Evolutionary conservation across 352 stramenopile species (phyloP), one percentile per base, ranked within the genome.

Genomic region (Globisporangium iwayamae): DNA sequence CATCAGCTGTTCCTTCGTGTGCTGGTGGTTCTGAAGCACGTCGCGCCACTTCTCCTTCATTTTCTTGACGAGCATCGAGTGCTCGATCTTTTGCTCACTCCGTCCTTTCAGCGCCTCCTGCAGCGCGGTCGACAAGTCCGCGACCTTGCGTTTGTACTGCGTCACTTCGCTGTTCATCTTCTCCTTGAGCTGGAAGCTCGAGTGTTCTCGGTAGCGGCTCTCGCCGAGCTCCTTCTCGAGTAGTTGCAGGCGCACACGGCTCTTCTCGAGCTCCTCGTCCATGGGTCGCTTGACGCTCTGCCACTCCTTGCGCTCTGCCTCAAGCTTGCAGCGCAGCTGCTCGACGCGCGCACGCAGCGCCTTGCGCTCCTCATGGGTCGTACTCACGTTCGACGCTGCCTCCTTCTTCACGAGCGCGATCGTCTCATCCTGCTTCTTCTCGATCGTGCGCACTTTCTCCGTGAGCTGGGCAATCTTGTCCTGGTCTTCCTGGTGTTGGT

Each of bases 11-110:
- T 89, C 78, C 48, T 81, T 84, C 0, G 76, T 71, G 50, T 80
- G 78, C 18, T 79, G 68, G 32, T 82, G 66, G 11, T 20, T 69
- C 8, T 52, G 57, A 14, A 91, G 50, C 14, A 89, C 57, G 34
- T 89, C 82, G 39, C 75, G 69, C 80, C 79, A 88, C 39, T 89
- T 89, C n/a, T 83, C 63, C 63, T 91, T 91, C 72, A 87, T 85
- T 41, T 77, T 74, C 36, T 67, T 60, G 4, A 81, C 54, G 59
- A 83, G 69, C 39, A 80, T 20, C 22, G 71, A 59, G 53, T 89
- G 76, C 41, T 87, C 75, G 28, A 62, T 52, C 38, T 89, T 87
- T 36, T 78, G 60, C 41, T 85, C 76, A 45, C 65, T 89, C 57
- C 79, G 80, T 9, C 41, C 55, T 2, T 69, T 51, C 4, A 89